phyloP scores from a whole-genome alignment of 345 rosid species.

The Capsella bursapastoris region DNA sequence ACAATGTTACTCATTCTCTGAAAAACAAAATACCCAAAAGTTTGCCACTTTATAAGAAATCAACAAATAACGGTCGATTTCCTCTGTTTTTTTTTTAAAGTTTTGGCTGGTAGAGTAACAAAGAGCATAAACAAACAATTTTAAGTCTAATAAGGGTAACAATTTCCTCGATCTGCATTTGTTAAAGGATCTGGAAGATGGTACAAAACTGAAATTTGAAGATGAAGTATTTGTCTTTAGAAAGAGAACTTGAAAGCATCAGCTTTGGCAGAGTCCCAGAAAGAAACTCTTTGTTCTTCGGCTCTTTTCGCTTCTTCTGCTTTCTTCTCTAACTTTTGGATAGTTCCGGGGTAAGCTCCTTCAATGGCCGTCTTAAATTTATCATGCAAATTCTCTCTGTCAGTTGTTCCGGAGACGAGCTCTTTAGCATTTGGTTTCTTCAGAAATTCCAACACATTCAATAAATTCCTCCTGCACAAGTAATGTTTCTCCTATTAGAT shows the following conservation, averaged over 20 bases:
- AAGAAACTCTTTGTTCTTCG: conserved; percentile 60
- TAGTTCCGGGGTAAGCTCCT: conserved; percentile 64
- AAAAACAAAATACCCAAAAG: background rate
- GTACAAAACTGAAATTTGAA: background rate
- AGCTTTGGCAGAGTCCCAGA: conserved; percentile 85
- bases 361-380: conserved; percentile 79
- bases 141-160: background rate
- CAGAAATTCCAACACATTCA: conserved; percentile 83
- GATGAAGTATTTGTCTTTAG: conserved; percentile 36
- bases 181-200: background rate
- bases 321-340: conserved; percentile 55
- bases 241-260: conserved; percentile 85
- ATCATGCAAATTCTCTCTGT: conserved; percentile 73
- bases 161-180: background rate
- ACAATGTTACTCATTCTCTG: conserved; percentile 49
- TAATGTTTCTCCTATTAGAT: conserved; percentile 20
- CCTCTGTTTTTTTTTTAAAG: conserved; percentile 7
- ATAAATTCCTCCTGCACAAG: conserved; percentile 74
- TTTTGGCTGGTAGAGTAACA: background rate
- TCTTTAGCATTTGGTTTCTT: conserved; percentile 83
- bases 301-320: conserved; percentile 64
- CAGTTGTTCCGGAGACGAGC: conserved; percentile 87
- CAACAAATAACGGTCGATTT: conserved; percentile 20
- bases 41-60: background rate
- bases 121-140: background rate